These are phyloP conservation scores for Naegleria lovaniensis DNA, from an alignment of 208 protist species.

Conservation along the genomic window DNA sequence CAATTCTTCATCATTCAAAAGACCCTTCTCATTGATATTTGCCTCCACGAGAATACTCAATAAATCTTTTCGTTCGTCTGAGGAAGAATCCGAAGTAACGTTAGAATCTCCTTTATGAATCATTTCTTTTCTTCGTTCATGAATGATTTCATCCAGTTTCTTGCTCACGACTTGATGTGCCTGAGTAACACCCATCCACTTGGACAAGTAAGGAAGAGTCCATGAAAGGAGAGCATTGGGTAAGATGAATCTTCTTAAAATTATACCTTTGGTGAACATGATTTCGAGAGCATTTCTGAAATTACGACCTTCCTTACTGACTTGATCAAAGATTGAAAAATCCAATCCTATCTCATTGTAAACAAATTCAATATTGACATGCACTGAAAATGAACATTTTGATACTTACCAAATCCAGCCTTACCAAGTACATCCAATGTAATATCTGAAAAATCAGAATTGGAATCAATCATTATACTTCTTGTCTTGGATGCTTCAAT, in stretches of 20 bases:
- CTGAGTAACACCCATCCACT: neutral
- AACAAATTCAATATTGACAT: no score
- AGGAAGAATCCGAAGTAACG: neutral
- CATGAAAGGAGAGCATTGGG: neutral
- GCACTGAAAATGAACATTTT: no score
- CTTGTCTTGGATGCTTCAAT: neutral
- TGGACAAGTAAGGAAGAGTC: neutral
- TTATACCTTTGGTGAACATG: neutral
- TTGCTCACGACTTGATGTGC: neutral
- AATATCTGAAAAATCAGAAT: neutral
- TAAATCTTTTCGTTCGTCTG: neutral
- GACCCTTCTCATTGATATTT: neutral
- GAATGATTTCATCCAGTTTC: neutral
- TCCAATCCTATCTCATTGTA: no score
- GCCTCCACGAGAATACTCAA: neutral
- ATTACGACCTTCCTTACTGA: neutral
- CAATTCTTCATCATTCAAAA: neutral
- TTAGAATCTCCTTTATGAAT: neutral
- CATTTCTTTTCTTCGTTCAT: neutral
- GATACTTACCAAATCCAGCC: neutral
- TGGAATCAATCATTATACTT: neutral
- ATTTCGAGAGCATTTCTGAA: neutral
- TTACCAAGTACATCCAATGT: neutral
- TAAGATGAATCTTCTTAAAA: neutral
- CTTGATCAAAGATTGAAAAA: neutral